phyloP scores from a whole-genome alignment of 2,329 filamentous ascomycete species.

The Apiospora hydei region DNA sequence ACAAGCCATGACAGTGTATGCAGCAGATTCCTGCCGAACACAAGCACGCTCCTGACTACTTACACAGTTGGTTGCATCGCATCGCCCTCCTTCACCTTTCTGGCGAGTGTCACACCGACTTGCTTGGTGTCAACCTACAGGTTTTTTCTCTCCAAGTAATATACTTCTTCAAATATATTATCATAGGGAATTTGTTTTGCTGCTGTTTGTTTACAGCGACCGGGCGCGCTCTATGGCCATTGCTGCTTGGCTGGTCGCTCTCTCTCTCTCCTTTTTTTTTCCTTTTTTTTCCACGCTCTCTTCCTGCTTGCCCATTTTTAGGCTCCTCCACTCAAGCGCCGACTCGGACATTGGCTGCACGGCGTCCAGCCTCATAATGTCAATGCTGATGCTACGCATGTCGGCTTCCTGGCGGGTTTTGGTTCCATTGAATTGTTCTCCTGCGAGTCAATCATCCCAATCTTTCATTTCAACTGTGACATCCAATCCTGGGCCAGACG shows the following conservation, averaged over 20 bases:
- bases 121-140: background rate
- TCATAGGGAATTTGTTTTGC: slow-evolving; percentile 4
- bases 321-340: slow-evolving; percentile 23
- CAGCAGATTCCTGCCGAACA: background rate
- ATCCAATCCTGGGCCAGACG: slow-evolving; percentile 17
- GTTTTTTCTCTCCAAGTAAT: background rate
- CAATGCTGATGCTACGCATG: slow-evolving; percentile 28
- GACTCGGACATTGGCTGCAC: slow-evolving; percentile 30
- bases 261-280: background rate
- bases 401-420: slow-evolving; percentile 25
- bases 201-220: slow-evolving; percentile 11
- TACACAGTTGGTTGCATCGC: background rate
- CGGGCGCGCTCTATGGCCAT: slow-evolving; percentile 11
- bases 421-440: slow-evolving; percentile 23
- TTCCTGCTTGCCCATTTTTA: slow-evolving; percentile 4
- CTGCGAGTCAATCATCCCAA: slow-evolving; percentile 23
- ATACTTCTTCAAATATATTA: background rate
- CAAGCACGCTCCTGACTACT: slow-evolving; percentile 9
- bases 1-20: slow-evolving; percentile 13
- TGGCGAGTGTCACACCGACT: slow-evolving; percentile 4
- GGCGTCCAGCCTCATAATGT: slow-evolving; percentile 24
- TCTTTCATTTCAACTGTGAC: slow-evolving; percentile 30
- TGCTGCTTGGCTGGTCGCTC: background rate
- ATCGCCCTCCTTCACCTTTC: background rate
- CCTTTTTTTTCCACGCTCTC: background rate